These are phyloP conservation scores for Phytophthora constricta DNA, from an alignment of 352 stramenopile species.

Conservation along the genomic window DNA sequence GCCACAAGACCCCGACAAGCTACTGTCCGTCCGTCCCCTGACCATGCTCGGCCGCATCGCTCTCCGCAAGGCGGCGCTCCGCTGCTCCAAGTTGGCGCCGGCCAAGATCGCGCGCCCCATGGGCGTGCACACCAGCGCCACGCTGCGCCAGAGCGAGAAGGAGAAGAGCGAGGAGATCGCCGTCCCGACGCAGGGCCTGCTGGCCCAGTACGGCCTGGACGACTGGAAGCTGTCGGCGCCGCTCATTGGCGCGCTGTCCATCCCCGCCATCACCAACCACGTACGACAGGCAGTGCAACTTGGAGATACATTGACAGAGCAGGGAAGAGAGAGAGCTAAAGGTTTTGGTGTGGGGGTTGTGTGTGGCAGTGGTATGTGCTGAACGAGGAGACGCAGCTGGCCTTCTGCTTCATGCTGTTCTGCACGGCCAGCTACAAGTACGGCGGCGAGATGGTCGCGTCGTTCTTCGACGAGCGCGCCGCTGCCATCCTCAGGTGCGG, in stretches of 20 bases:
- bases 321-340: not conserved
- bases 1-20: conserved; percentile 5
- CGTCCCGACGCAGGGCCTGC: conserved; percentile 56
- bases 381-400: conserved; percentile 87
- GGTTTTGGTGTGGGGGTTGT: not conserved
- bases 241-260: conserved; percentile 72
- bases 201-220: conserved; percentile 73
- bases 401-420: conserved; percentile 88
- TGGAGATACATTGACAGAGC: too few species aligned
- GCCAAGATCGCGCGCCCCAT: conserved; percentile 51
- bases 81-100: conserved; percentile 53
- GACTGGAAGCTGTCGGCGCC: conserved; percentile 88
- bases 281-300: too few species aligned
- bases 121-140: conserved; percentile 66
- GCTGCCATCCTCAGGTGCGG: conserved; percentile 77
- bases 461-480: conserved; percentile 85
- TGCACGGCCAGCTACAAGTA: conserved; percentile 89
- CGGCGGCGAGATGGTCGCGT: conserved; percentile 79
- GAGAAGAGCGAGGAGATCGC: conserved; percentile 50
- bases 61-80: conserved; percentile 67
- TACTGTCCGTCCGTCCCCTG: conserved; percentile 8
- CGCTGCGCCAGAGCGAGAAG: conserved; percentile 59
- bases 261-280: conserved; percentile 83
- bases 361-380: conserved; percentile 76
- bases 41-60: conserved; percentile 81